Evolutionary conservation across 2,329 filamentous ascomycete genomes (phyloP).

Genomic region (Seiridium cupressi): DNA sequence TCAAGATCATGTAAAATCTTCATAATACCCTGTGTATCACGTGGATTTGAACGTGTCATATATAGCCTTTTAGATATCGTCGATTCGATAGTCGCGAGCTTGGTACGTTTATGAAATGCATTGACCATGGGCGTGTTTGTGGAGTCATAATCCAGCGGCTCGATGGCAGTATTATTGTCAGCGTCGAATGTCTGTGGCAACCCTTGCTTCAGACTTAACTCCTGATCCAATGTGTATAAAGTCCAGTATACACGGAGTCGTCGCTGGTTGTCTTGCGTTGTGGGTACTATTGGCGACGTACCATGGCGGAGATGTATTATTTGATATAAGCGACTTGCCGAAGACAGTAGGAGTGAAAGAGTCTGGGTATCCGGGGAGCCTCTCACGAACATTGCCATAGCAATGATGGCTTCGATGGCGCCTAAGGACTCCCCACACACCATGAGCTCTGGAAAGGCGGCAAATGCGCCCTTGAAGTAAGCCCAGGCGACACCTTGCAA

Average conservation of each 20-base stretch:
- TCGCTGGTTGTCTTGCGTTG: background rate
- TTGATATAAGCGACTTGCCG: background rate
- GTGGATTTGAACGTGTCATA: background rate
- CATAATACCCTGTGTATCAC: too few relatives aligned
- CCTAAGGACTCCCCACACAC: background rate
- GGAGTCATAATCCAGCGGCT: background rate
- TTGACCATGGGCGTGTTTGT: background rate
- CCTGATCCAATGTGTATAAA: background rate
- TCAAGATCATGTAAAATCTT: background rate
- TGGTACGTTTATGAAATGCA: background rate
- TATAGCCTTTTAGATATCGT: background rate
- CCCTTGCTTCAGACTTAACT: background rate
- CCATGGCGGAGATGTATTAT: background rate
- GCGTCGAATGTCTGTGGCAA: background rate
- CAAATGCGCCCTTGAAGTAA: slow-evolving; percentile 2
- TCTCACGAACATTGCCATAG: background rate
- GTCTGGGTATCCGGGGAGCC: background rate
- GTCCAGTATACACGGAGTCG: background rate
- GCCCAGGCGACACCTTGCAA: background rate
- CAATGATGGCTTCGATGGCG: background rate
- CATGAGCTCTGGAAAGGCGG: background rate
- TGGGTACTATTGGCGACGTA: background rate
- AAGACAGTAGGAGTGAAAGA: background rate
- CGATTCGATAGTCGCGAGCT: background rate
- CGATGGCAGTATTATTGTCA: background rate